Conservation (phyloP, 495 filamentous ascomycete species). For the Neurospora tetraspora region DNA sequence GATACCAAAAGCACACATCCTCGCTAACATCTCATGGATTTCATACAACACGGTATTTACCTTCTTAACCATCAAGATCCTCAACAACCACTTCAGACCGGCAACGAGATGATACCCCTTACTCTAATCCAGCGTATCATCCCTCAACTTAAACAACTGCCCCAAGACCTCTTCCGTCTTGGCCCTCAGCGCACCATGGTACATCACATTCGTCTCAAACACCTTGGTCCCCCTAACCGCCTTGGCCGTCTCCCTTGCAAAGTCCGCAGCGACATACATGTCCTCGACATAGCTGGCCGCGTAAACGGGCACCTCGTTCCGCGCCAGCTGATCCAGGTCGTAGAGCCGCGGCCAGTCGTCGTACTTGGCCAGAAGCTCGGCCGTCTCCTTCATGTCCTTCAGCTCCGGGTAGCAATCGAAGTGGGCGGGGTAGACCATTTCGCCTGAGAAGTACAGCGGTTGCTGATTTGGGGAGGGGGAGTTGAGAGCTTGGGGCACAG, state of each 20-base stretch:
- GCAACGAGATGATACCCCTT: neutral
- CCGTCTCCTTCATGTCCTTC: conserved; percentile 48
- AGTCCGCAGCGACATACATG: conserved; percentile 83
- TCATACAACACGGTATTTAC: neutral
- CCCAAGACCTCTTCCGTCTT: conserved; percentile 65
- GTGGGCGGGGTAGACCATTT: conserved; percentile 82
- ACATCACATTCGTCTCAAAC: conserved; percentile 75
- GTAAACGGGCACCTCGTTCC: conserved; percentile 83
- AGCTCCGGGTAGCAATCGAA: conserved; percentile 72
- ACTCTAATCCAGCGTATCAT: conserved; percentile 59
- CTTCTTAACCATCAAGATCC: neutral
- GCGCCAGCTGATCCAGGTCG: conserved; percentile 55
- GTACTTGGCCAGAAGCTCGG: conserved; percentile 56
- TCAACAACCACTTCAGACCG: neutral
- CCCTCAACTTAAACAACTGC: conserved; percentile 58
- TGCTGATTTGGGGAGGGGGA: conserved; percentile 27
- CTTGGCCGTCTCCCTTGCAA: conserved; percentile 60
- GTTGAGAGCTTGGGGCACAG: conserved; percentile 7
- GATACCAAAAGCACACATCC: neutral
- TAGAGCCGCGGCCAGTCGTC: conserved; percentile 68
- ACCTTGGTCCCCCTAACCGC: conserved; percentile 70
- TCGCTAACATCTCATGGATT: neutral
- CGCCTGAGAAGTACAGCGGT: conserved; percentile 78
- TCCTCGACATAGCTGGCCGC: conserved; percentile 79
- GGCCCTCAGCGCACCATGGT: conserved; percentile 69